These are phyloP conservation scores for Thelephora terrestris DNA, from an alignment of 1,284 basidiomycete species.

Conservation along the genomic window DNA sequence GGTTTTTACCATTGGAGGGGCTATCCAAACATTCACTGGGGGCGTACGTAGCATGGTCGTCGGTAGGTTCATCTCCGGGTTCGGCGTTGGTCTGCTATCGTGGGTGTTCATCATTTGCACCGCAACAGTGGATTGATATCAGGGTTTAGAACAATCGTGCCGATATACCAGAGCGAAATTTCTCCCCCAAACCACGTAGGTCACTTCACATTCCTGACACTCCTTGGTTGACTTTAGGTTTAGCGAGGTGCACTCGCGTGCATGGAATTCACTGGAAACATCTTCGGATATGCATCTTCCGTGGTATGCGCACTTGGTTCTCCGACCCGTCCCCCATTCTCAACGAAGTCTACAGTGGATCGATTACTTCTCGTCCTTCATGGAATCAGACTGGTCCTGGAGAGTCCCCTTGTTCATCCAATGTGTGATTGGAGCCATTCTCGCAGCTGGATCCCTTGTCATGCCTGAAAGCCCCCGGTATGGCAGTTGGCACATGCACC, in stretches of 20 bases:
- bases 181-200: constrained; percentile 87
- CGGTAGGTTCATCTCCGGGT: constrained; percentile 83
- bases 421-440: constrained; percentile 78
- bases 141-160: constrained; percentile 76
- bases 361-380: constrained; percentile 89
- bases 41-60: constrained; percentile 84
- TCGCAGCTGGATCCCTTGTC: constrained; percentile 75
- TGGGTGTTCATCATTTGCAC: constrained; percentile 29
- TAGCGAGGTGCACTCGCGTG: constrained; percentile 87
- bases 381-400: constrained; percentile 78
- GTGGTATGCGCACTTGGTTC: constrained; percentile 52
- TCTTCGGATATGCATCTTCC: constrained; percentile 90
- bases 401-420: constrained; percentile 80
- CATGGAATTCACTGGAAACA: constrained; percentile 94
- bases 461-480: constrained; percentile 92
- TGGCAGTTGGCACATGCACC: constrained; percentile 8
- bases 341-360: constrained; percentile 60
- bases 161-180: constrained; percentile 96
- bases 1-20: constrained; percentile 84
- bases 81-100: constrained; percentile 91
- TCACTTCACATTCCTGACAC: constrained; percentile 7
- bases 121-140: not conserved
- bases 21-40: constrained; percentile 79
- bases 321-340: not conserved
- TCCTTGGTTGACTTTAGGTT: constrained; percentile 8